Evolutionary conservation across 306 rosid genomes (phyloP).

Genomic region (Corylus avellana): DNA sequence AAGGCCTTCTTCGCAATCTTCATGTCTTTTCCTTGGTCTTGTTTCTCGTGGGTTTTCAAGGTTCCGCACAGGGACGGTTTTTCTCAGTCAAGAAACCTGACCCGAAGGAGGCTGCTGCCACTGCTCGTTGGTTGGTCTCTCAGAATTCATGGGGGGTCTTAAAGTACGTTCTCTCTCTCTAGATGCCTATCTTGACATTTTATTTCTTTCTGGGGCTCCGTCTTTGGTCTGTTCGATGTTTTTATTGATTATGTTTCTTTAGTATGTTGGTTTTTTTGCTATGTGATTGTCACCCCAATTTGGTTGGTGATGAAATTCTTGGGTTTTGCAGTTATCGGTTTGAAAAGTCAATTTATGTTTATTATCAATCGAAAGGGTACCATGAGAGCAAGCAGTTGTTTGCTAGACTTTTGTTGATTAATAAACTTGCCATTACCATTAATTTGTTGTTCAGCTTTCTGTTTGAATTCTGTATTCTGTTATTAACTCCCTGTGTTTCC

Average conservation of each 20-base stretch:
- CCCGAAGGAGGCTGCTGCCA: slow-evolving; percentile 62
- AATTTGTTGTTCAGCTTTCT: not conserved
- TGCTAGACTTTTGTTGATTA: not conserved
- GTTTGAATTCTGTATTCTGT: not conserved
- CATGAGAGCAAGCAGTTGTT: not conserved
- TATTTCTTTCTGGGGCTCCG: not conserved
- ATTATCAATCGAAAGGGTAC: not conserved
- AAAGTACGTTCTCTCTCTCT: slow-evolving; percentile 40
- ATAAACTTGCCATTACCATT: not conserved
- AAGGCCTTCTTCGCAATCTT: not conserved
- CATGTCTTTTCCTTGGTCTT: slow-evolving; percentile 12
- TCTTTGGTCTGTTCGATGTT: not conserved
- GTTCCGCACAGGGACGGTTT: slow-evolving; percentile 37
- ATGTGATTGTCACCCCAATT: not conserved
- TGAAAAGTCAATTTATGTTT: not conserved
- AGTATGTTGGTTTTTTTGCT: not conserved
- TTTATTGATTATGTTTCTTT: not conserved
- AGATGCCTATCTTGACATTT: not conserved
- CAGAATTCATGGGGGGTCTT: slow-evolving; percentile 79
- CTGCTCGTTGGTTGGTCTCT: slow-evolving; percentile 86
- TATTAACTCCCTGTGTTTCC: not conserved
- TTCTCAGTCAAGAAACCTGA: slow-evolving; percentile 53
- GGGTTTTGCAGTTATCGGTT: not conserved
- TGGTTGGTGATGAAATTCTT: not conserved
- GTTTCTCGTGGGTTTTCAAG: slow-evolving; percentile 24